Conservation (phyloP, 1,284 basidiomycete species). For the Rhizoctonia solani region DNA sequence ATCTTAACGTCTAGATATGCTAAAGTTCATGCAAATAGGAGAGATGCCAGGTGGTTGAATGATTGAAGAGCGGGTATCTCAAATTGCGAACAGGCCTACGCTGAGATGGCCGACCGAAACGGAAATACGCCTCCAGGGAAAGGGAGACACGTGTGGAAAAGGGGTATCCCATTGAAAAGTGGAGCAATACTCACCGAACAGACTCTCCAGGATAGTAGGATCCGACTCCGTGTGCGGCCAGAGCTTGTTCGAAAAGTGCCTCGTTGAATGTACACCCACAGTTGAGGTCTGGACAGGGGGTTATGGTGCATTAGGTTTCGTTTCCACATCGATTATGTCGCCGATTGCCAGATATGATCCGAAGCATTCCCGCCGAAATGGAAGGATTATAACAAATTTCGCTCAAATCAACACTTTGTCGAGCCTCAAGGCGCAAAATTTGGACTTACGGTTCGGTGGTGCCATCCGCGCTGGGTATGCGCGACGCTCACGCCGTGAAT, state of each 20-base stretch:
- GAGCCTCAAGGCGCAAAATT: not conserved
- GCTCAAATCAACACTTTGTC: not conserved
- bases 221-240: conserved; percentile 23
- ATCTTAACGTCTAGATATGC: not conserved
- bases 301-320: not conserved
- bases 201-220: conserved; percentile 28
- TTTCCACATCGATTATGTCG: not conserved
- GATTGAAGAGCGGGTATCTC: not conserved
- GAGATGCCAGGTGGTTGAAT: not conserved
- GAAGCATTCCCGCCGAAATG: not conserved
- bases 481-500: conserved; percentile 25
- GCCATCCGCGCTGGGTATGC: conserved; percentile 29
- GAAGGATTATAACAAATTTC: not conserved
- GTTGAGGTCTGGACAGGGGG: conserved; percentile 7
- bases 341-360: not conserved
- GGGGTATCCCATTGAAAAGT: not conserved
- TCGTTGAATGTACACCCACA: conserved; percentile 32
- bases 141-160: not conserved
- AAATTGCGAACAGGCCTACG: not conserved
- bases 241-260: conserved; percentile 25
- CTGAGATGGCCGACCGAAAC: not conserved
- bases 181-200: conserved; percentile 16
- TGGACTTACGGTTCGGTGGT: conserved; percentile 29
- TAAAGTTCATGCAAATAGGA: not conserved
- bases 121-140: not conserved